Base-by-base conservation (phyloP, 2,329 filamentous ascomycete species). In the Balansia obtecta region DNA sequence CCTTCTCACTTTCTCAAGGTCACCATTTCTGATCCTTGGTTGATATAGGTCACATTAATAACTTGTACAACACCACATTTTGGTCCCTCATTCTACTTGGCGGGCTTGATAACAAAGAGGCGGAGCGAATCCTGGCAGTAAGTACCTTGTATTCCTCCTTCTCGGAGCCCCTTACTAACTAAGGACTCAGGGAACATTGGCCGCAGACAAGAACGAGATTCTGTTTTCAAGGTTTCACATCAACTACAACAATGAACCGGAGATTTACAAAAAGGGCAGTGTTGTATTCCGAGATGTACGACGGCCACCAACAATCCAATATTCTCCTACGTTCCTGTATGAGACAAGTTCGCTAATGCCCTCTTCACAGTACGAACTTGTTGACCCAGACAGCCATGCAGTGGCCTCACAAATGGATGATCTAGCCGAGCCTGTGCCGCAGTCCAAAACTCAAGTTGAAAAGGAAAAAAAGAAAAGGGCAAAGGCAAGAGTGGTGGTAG, bases 21-120 rank as follows among this genome's bases (percentile, higher is more conserved):
- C 22, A 7, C 16, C n/a, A 33, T 40, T 16, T 58, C 62, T 54
- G 64, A 32, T 57, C 61, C 53, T 64, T 37, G 3, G 11, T 22
- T 0, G 10, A 53, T 91, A 7, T n/a, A 53, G 87, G 87, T 57
- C 93, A 98, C 64, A 95, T 98, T 60, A 98, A 98, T 67, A 98
- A 98, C 61, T 77, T 98, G 4, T 98, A 96, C 68, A 98, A 98
- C 65, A 98, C 93, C 0, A 88, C 88, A 0, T 97, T 97, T 65
- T 98, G 93, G 93, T 75, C 84, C 1, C 72, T 98, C 60, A 85
- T 97, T 20, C 80, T 88, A 55, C 72, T 80, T 45, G 90, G 87
- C 2, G 86, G 84, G 0, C 77, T 93, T 71, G 82, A 79, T 48
- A 78, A 81, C 32, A 84, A 82, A 47, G 85, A 88, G 52, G 93